Evolutionary conservation across 352 stramenopile species (phyloP).

Genomic region (Pythium folliculosum): DNA sequence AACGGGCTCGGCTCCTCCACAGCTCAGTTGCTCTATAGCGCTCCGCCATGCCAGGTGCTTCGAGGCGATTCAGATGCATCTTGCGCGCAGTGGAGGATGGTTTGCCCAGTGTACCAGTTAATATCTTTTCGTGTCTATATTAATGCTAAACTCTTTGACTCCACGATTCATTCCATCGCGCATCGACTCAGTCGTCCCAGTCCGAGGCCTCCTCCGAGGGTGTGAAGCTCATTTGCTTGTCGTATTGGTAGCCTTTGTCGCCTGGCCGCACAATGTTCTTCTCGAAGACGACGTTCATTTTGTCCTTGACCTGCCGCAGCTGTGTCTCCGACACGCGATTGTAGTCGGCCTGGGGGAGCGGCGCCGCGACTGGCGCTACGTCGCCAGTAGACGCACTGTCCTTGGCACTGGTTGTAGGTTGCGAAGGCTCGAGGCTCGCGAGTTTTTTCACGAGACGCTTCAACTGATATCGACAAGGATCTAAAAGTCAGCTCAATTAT

Average conservation of each 20-base stretch:
- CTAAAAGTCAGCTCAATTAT: not conserved
- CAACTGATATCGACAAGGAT: slow-evolving; percentile 33
- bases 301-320: slow-evolving; percentile 64
- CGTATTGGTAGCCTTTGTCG: slow-evolving; percentile 60
- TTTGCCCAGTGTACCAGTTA: slow-evolving; percentile 24
- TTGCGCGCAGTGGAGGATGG: not conserved
- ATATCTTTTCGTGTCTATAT: slow-evolving; percentile 29
- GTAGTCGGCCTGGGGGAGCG: slow-evolving; percentile 70
- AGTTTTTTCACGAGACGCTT: slow-evolving; percentile 51
- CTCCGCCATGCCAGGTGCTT: too few species aligned
- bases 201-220: slow-evolving; percentile 47
- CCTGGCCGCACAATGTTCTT: slow-evolving; percentile 62
- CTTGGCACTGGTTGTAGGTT: not conserved
- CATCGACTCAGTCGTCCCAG: slow-evolving; percentile 49
- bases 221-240: slow-evolving; percentile 66
- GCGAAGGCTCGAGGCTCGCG: slow-evolving; percentile 7
- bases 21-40: too few species aligned
- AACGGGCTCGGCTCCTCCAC: not conserved
- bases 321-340: slow-evolving; percentile 78
- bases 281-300: slow-evolving; percentile 73
- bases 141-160: slow-evolving; percentile 20
- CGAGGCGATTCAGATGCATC: not conserved
- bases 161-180: not conserved
- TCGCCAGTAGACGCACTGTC: not conserved
- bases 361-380: not conserved